These are phyloP conservation scores for Fusarium tuaranense DNA, from an alignment of 2,329 filamentous ascomycete species.

Conservation along the genomic window DNA sequence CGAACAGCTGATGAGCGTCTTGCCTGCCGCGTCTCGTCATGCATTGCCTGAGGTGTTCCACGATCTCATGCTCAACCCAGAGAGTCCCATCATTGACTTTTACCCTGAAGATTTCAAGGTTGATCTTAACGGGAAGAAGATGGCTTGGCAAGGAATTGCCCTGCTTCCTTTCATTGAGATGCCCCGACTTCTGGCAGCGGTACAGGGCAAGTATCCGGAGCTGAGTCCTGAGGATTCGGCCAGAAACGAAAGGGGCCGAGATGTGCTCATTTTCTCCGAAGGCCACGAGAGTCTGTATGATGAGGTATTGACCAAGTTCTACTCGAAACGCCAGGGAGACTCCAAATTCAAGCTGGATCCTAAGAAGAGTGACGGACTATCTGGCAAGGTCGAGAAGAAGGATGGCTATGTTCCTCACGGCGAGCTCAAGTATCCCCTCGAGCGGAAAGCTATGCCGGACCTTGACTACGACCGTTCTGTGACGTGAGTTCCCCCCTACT, in stretches of 20 bases:
- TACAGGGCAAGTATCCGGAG: conserved; percentile 83
- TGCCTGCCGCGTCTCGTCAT: conserved; percentile 93
- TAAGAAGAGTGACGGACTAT: conserved; percentile 79
- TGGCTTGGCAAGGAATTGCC: conserved; percentile 96
- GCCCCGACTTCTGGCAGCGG: conserved; percentile 83
- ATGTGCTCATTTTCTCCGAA: conserved; percentile 87
- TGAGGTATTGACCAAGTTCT: conserved; percentile 86
- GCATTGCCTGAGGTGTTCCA: conserved; percentile 91
- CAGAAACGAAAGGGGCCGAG: conserved; percentile 83
- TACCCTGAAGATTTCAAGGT: conserved; percentile 95
- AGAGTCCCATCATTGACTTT: conserved; percentile 96
- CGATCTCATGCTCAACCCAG: conserved; percentile 85
- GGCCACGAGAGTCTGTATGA: conserved; percentile 84
- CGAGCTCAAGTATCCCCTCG: conserved; percentile 81
- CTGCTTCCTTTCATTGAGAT: conserved; percentile 97
- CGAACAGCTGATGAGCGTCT: conserved; percentile 97
- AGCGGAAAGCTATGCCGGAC: conserved; percentile 76
- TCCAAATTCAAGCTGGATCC: conserved; percentile 80
- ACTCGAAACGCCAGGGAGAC: conserved; percentile 84
- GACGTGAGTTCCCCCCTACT: conserved; percentile 66
- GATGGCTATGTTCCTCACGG: conserved; percentile 87
- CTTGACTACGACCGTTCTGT: conserved; percentile 89
- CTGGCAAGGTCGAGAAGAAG: conserved; percentile 85
- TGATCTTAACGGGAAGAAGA: conserved; percentile 97
- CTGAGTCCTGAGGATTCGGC: conserved; percentile 80